Percentiles rank a stretch among this genome's conserved stretches.
Evolutionary conservation across 768 basidiomycete species (phyloP).

Genomic region (Tylopilus felleus): DNA sequence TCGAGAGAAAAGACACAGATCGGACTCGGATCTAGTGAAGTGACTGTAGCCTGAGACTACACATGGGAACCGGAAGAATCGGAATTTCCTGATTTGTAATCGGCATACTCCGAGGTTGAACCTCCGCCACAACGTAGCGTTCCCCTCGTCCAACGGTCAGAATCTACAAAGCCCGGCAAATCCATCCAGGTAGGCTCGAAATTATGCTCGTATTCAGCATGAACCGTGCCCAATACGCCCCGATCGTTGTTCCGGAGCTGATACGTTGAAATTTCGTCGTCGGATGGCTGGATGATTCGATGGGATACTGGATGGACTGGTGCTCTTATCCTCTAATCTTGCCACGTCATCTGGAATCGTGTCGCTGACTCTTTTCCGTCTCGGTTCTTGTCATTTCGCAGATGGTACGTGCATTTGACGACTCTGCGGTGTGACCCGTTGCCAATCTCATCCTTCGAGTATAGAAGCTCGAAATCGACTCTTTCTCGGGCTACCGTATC

Average conservation of each 20-base stretch:
- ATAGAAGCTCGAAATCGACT: conserved; percentile 98
- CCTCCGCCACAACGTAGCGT: conserved; percentile 16
- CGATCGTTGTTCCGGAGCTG: background rate
- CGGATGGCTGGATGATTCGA: conserved; percentile 42
- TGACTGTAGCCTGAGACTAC: too few species aligned
- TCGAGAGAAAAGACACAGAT: too few species aligned
- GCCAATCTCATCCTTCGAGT: conserved; percentile 16
- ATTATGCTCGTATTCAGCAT: conserved; percentile 22
- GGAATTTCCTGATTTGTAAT: conserved; percentile 7
- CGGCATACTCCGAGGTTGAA: conserved; percentile 31
- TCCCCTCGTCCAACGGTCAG: conserved; percentile 17
- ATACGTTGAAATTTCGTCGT: conserved; percentile 6
- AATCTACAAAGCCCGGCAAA: conserved; percentile 35
- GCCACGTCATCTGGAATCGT: conserved; percentile 6
- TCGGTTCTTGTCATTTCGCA: background rate
- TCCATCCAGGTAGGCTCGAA: conserved; percentile 58
- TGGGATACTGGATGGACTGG: conserved; percentile 36
- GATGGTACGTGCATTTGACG: conserved; percentile 23
- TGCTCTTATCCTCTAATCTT: conserved; percentile 10
- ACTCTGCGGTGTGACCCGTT: background rate
- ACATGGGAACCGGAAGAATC: background rate
- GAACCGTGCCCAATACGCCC: conserved; percentile 9
- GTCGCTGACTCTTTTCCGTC: conserved; percentile 16
- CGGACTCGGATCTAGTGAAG: too few species aligned
- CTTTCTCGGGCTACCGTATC: conserved; percentile 95